Evolutionary conservation across 345 rosid species (phyloP).

Genomic region (Litchi chinensis): DNA sequence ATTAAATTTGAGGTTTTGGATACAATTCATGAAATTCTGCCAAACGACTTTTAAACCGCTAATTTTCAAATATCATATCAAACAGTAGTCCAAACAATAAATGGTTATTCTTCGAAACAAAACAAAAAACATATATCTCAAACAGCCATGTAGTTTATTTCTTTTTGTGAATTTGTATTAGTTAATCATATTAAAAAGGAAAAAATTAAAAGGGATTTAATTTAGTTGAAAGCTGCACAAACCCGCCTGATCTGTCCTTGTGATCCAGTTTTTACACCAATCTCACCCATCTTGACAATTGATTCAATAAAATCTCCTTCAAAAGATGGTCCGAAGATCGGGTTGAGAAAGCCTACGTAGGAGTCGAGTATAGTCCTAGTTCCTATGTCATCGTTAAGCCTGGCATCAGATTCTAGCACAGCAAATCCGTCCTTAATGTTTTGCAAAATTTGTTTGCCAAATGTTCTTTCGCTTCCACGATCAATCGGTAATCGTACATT

Average conservation of each 20-base stretch:
- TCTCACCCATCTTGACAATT: slow-evolving; percentile 65
- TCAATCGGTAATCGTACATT: slow-evolving; percentile 61
- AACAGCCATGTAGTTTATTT: too few relatives aligned
- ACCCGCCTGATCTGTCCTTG: slow-evolving; percentile 69
- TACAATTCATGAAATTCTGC: too few relatives aligned
- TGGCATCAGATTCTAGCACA: slow-evolving; percentile 72
- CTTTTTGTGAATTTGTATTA: too few relatives aligned
- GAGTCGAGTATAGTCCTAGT: slow-evolving; percentile 55
- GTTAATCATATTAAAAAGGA: too few relatives aligned
- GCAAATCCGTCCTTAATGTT: slow-evolving; percentile 71
- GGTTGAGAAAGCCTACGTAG: slow-evolving; percentile 40
- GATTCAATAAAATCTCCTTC: slow-evolving; percentile 63
- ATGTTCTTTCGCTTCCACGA: slow-evolving; percentile 43
- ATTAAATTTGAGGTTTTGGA: too few relatives aligned
- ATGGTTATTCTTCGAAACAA: too few relatives aligned
- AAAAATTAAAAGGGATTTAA: too few relatives aligned
- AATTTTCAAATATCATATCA: too few relatives aligned
- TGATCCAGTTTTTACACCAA: slow-evolving; percentile 61
- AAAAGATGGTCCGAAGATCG: slow-evolving; percentile 43
- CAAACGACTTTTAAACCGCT: too few relatives aligned
- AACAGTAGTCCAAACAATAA: too few relatives aligned
- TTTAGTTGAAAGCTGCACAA: slow-evolving; percentile 60
- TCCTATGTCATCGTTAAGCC: slow-evolving; percentile 56
- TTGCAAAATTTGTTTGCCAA: slow-evolving; percentile 60
- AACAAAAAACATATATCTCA: too few relatives aligned